phyloP scores from a whole-genome alignment of 2,329 filamentous ascomycete genomes.

The Fusarium protoensiforme region DNA sequence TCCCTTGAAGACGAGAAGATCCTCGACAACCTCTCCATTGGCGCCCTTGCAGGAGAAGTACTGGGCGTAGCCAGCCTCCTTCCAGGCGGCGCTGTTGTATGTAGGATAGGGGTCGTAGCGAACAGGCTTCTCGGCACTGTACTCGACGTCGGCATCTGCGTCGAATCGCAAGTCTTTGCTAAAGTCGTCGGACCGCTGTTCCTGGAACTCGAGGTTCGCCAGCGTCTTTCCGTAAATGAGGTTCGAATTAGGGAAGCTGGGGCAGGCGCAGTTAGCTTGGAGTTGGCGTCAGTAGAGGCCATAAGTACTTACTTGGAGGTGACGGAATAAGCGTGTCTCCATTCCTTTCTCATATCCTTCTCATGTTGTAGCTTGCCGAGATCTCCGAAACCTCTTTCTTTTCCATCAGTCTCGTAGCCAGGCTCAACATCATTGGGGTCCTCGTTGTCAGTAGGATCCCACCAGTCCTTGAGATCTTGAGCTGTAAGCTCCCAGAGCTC shows the following conservation, averaged over 20 bases:
- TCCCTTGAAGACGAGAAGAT: slow-evolving; percentile 73
- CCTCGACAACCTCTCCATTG: slow-evolving; percentile 67
- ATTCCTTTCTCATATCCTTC: slow-evolving; percentile 56
- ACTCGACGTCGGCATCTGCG: slow-evolving; percentile 50
- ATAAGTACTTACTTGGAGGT: slow-evolving; percentile 52
- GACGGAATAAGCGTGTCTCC: slow-evolving; percentile 54
- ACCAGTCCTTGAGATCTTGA: slow-evolving; percentile 50
- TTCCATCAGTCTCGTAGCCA: slow-evolving; percentile 52
- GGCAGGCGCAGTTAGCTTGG: slow-evolving; percentile 44
- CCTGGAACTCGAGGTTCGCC: slow-evolving; percentile 55
- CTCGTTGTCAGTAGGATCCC: slow-evolving; percentile 50
- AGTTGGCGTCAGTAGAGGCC: neutral
- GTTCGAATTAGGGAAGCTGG: slow-evolving; percentile 55
- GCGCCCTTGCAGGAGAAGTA: slow-evolving; percentile 75
- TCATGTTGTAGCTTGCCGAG: slow-evolving; percentile 52
- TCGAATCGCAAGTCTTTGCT: slow-evolving; percentile 47
- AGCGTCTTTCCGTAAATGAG: slow-evolving; percentile 69
- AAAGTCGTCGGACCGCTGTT: slow-evolving; percentile 49
- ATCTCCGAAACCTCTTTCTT: slow-evolving; percentile 45
- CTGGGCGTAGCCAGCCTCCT: slow-evolving; percentile 63
- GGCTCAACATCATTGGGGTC: slow-evolving; percentile 49
- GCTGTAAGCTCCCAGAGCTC: slow-evolving; percentile 50
- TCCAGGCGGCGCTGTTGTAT: slow-evolving; percentile 74
- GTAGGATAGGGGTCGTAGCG: slow-evolving; percentile 78
- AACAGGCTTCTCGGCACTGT: slow-evolving; percentile 60